A percentile compares a stretch with the other conserved stretches of the same genome.
These are phyloP conservation scores for Russula earlei DNA, from an alignment of 768 basidiomycete genomes.

Conservation along the genomic window DNA sequence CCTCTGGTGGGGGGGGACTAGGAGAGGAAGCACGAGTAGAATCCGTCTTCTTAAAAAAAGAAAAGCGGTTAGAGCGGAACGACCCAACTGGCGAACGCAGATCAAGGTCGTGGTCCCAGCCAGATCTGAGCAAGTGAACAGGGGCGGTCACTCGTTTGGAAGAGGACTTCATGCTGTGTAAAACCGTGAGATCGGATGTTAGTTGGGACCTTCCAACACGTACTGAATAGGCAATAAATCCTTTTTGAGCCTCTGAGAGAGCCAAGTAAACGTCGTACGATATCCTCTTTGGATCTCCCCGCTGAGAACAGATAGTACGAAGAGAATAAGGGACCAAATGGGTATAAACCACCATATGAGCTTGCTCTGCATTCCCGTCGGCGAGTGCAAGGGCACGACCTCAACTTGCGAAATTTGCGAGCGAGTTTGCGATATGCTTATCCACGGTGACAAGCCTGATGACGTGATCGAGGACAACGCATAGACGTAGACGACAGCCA, in stretches of 20 bases:
- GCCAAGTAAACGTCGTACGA: not conserved
- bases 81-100: constrained; percentile 2
- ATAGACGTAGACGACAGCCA: constrained; percentile 5
- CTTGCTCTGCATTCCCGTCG: constrained; percentile 1
- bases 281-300: constrained; percentile 17
- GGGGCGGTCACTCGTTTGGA: constrained; percentile 1
- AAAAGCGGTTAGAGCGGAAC: not conserved
- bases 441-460: constrained; percentile 13
- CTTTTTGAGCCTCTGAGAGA: not conserved
- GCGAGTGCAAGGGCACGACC: not conserved
- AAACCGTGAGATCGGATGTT: not conserved
- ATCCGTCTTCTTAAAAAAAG: constrained; percentile 1
- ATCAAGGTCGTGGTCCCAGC: constrained; percentile 18
- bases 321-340: constrained; percentile 16
- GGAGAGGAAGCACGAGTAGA: constrained; percentile 6
- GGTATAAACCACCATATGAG: constrained; percentile 21
- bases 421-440: constrained; percentile 11
- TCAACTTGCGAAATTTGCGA: constrained; percentile 9
- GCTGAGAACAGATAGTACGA: constrained; percentile 5
- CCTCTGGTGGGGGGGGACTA: constrained; percentile 5
- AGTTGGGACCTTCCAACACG: not conserved
- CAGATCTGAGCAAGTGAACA: constrained; percentile 17
- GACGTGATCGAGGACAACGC: constrained; percentile 6
- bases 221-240: constrained; percentile 15
- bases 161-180: not conserved